phyloP scores from a whole-genome alignment of 1,139 yeast genomes.

The Taiozyma sp. region DNA sequence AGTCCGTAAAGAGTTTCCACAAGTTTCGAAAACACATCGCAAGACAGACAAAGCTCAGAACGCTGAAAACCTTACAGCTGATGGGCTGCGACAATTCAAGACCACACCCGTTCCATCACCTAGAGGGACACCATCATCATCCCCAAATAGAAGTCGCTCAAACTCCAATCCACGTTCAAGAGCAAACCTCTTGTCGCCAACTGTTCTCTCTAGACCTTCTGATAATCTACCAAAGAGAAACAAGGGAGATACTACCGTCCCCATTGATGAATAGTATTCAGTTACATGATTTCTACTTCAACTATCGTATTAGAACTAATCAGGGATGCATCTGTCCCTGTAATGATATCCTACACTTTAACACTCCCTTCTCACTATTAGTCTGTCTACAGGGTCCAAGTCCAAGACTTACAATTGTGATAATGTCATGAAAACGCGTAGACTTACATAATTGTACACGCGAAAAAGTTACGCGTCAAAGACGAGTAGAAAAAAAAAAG shows the following conservation, averaged over 20 bases:
- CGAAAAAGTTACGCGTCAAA: no score
- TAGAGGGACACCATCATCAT: constrained; percentile 10
- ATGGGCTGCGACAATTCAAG: constrained; percentile 19
- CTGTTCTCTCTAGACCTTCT: constrained; percentile 14
- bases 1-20: constrained; percentile 3
- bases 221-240: constrained; percentile 15
- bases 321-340: no score
- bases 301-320: no score
- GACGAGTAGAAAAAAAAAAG: background rate
- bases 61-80: constrained; percentile 8
- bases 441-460: no score
- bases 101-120: constrained; percentile 17
- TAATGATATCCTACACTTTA: no score
- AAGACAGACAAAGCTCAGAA: constrained; percentile 1
- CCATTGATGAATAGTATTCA: background rate
- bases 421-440: no score
- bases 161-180: constrained; percentile 6
- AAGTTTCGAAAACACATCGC: background rate
- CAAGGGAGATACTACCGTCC: constrained; percentile 3
- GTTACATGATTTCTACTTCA: background rate
- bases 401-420: no score
- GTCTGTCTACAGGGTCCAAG: no score
- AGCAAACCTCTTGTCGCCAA: constrained; percentile 6
- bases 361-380: no score
- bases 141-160: constrained; percentile 15